Evolutionary conservation across 345 rosid species (phyloP), one percentile per base, ranked within the genome.

Genomic region (Punica granatum): DNA sequence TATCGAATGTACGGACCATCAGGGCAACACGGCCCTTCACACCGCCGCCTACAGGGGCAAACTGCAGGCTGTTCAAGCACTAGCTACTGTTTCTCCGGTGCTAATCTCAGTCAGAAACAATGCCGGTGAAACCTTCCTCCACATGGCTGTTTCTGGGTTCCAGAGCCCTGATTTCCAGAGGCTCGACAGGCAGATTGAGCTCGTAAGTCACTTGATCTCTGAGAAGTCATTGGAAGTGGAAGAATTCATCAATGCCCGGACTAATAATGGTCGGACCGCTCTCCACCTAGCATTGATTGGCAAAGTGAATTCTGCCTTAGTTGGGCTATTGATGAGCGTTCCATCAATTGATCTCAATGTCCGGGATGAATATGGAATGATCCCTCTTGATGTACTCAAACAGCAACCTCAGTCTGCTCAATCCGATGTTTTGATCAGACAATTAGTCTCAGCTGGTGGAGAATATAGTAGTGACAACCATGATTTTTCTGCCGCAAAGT

Each of bases 251-350:
- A 90, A 90, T 63, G 77, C 79, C 39, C 76, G 77, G 73, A 90
- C 77, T 65, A 84, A 81, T 15, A 88, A 82, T 16, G 90, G 97
- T 62, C 80, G 90, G 44, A 87, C 96, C 33, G 86, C 92, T 36
- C 98, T 90, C 65, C 98, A 93, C 82, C 72, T 74, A 82, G 96
- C 98, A 25, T 82, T 93, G 71, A 49, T 79, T 3, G 90, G 86
- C 60, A 88, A 87, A 60, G 79, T 83, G 64, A 91, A 90, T 35
- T 70, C 79, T 2, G 85, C 87, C 53, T 78, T 85, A 4, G 92
- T 87, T 44, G 83, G 84, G 81, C 81, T 92, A 58, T 82, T 92
- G 65, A 85, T 90, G 83, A 81, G 86, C 54, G 90, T 85, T 31
- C 79, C 60, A 60, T 84, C 82, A 1, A 85, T 88, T 51, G 71